Conservation (phyloP, 78 protist species). For the Goniomonas avonlea region DNA sequence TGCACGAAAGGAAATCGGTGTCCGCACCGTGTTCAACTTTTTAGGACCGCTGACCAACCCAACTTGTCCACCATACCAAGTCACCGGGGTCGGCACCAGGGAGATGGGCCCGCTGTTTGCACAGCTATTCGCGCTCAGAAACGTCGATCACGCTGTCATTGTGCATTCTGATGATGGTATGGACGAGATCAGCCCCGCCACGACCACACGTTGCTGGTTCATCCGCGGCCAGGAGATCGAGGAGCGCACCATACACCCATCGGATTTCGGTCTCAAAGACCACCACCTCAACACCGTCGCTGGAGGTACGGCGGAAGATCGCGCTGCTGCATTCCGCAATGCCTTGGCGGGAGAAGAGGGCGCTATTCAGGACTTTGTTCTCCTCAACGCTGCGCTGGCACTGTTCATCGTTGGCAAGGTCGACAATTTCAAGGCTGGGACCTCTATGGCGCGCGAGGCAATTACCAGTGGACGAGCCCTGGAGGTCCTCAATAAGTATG, state of each 20-base stretch:
- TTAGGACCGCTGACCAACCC: conserved; percentile 54
- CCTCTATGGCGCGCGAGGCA: neutral
- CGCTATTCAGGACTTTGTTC: conserved; percentile 37
- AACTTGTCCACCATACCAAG: conserved; percentile 10
- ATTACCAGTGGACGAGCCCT: neutral
- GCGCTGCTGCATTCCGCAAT: no score
- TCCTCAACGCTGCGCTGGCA: conserved; percentile 41
- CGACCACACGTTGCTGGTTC: conserved; percentile 38
- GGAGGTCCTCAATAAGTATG: neutral
- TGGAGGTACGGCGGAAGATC: no score
- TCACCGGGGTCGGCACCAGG: conserved; percentile 35
- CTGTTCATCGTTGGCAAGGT: conserved; percentile 14
- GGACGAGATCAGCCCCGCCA: conserved; percentile 39
- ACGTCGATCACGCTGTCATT: neutral
- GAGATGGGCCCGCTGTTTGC: conserved; percentile 13
- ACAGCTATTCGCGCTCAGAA: neutral
- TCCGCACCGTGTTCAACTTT: conserved; percentile 47
- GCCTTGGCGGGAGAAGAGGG: no score
- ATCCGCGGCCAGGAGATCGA: no score
- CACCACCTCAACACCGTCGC: no score
- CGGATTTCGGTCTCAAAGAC: no score
- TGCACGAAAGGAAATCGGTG: conserved; percentile 32
- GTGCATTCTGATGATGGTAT: conserved; percentile 32
- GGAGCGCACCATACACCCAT: no score
- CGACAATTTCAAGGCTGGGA: neutral